phyloP scores from a whole-genome alignment of 192 early-diverging fungal genomes.

The Backusella tuberculispora region DNA sequence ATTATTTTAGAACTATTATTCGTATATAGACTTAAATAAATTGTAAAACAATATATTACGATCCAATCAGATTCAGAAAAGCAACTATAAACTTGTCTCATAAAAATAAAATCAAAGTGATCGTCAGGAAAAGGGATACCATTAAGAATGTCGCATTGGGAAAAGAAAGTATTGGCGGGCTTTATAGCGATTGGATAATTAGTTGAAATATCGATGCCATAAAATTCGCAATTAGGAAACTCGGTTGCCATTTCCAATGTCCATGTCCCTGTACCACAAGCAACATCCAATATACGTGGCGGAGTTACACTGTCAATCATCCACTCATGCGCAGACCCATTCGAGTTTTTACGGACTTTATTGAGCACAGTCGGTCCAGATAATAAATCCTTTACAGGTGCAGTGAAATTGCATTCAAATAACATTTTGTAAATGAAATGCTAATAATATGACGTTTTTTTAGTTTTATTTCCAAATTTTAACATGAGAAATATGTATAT shows the following conservation, averaged over 20 bases:
- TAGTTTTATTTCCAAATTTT: neutral
- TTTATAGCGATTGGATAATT: constrained; percentile 36
- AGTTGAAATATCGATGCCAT: constrained; percentile 40
- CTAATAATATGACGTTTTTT: neutral
- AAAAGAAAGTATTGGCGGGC: constrained; percentile 31
- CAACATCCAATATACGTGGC: constrained; percentile 5
- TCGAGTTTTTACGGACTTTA: neutral
- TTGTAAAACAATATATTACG: constrained; percentile 7
- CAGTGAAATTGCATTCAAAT: constrained; percentile 31
- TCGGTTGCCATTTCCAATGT: constrained; percentile 46
- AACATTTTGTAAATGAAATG: constrained; percentile 12
- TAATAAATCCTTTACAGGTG: constrained; percentile 31
- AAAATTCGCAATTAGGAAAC: constrained; percentile 35
- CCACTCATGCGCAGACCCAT: neutral
- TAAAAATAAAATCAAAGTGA: constrained; percentile 35
- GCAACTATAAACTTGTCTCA: constrained; percentile 28
- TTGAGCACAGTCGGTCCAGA: neutral
- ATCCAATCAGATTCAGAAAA: constrained; percentile 27
- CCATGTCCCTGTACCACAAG: constrained; percentile 29
- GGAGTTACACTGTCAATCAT: neutral
- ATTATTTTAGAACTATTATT: neutral
- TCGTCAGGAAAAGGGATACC: constrained; percentile 16
- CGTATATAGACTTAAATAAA: neutral
- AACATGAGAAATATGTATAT: neutral
- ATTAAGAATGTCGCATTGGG: constrained; percentile 24